A percentile compares a stretch with the other conserved stretches of the same genome.
phyloP scores from a whole-genome alignment of 164 flowering plant species.

The Platanus orientalis region DNA sequence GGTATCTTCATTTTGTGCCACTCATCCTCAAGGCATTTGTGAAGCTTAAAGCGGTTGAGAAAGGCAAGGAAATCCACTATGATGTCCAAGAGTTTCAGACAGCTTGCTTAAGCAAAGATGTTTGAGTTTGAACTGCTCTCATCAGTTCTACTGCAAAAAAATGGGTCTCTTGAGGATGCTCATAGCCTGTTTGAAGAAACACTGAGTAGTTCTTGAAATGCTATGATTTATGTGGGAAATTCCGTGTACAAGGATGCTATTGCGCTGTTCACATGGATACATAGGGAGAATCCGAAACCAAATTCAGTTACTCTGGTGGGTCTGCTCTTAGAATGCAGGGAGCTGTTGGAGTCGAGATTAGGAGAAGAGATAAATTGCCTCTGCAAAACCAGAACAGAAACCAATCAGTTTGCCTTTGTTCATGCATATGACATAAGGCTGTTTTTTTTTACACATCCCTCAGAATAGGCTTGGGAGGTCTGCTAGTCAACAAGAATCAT shows the following conservation, averaged over 20 bases:
- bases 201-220: constrained; percentile 36
- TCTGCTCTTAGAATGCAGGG: constrained; percentile 35
- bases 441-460: too few species aligned
- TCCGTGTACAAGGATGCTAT: constrained; percentile 31
- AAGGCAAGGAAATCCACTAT: constrained; percentile 31
- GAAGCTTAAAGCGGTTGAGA: constrained; percentile 30
- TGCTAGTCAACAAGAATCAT: too few species aligned
- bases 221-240: constrained; percentile 31
- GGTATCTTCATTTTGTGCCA: constrained; percentile 27
- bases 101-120: constrained; percentile 28
- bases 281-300: constrained; percentile 24
- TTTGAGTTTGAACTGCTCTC: constrained; percentile 40
- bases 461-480: too few species aligned
- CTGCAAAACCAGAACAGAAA: too few species aligned
- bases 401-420: too few species aligned
- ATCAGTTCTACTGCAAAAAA: constrained; percentile 44
- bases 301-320: constrained; percentile 45
- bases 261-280: constrained; percentile 29
- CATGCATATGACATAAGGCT: too few species aligned
- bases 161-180: constrained; percentile 41
- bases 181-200: constrained; percentile 38
- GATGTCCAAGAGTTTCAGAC: constrained; percentile 15
- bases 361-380: constrained; percentile 41
- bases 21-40: constrained; percentile 49
- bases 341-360: constrained; percentile 19